These are phyloP conservation scores for Deinandra increscens DNA, from an alignment of 129 eudicot species.

Conservation along the genomic window DNA sequence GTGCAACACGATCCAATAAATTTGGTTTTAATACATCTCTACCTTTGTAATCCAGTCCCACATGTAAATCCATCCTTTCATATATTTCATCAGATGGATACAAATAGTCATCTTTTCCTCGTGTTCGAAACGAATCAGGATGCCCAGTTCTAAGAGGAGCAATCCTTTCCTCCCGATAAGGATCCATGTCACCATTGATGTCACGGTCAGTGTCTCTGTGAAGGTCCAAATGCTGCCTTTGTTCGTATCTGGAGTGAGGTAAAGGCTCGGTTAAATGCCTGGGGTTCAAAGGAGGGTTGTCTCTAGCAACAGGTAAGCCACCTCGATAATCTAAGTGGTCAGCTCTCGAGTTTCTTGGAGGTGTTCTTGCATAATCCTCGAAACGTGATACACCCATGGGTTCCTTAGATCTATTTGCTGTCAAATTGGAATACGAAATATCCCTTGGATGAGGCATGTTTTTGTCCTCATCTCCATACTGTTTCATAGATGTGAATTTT, in stretches of 20 bases:
- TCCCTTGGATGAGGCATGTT: constrained; percentile 29
- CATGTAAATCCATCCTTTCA: constrained; percentile 30
- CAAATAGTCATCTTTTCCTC: constrained; percentile 30
- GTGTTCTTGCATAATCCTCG: constrained; percentile 40
- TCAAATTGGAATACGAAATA: constrained; percentile 12
- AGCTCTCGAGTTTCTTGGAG: constrained; percentile 35
- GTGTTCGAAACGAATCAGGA: constrained; percentile 30
- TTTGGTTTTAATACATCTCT: constrained; percentile 26
- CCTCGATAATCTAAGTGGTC: constrained; percentile 33
- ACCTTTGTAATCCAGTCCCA: constrained; percentile 33
- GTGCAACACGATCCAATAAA: constrained; percentile 31
- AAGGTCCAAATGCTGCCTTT: constrained; percentile 33
- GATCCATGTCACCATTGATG: constrained; percentile 23
- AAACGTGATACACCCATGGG: constrained; percentile 32
- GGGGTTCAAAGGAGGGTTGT: constrained; percentile 32
- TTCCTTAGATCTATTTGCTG: constrained; percentile 38
- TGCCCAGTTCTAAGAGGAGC: constrained; percentile 36
- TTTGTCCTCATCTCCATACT: constrained; percentile 30
- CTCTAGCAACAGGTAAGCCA: constrained; percentile 36
- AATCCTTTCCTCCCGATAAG: constrained; percentile 25
- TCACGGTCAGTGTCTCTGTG: constrained; percentile 25
- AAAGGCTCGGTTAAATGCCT: constrained; percentile 27
- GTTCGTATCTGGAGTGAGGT: constrained; percentile 34
- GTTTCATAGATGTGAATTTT: constrained; percentile 32
- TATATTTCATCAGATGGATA: constrained; percentile 41